Base-by-base conservation (phyloP, 306 rosid genomes). In the Medicago lupulina region DNA sequence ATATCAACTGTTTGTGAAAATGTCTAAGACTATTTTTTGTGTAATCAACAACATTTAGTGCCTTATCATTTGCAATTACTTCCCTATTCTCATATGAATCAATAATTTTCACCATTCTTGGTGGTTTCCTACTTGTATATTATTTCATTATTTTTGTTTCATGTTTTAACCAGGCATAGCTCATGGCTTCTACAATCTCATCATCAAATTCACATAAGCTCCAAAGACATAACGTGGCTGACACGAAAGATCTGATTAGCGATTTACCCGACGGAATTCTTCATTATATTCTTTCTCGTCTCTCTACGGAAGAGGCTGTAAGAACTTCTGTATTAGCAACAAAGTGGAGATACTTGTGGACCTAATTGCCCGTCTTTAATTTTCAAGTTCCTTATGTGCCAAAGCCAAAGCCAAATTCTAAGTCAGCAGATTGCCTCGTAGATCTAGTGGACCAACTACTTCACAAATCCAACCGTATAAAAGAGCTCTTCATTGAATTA, bases 331-430 rank as follows among this genome's bases (percentile, higher is more conserved):
- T 40, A 39, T 41, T 79, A 39, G 65, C 78, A 16, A 79, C 34
- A 64, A 63, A 47, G 25, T 72, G 83, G 78, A 63, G 21, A 61
- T 21, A 41, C 69, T 64, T 79, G 10, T 72, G 83, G 69, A 79
- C 78, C 0, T 6, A 71, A n/a, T 63, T 53, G 46, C 18, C 62
- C 9, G 16, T 17, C 69, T 72, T 41, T 31, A 18, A 64, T 79
- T 57, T 73, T 65, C 40, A 43, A 25, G 12, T 12, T 59, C 13
- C 4, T 25, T 9, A 9, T 14, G 11, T 4, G 53, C 41, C 60
- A 58, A 46, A 16, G 11, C 19, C 60, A 58, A 46, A 16, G 11
- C 19, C 9, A 44, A 50, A 15, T 15, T 44, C 38, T 8, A 62
- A 57, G 6, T 21, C 21, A 21, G 49, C 11, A 25, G 25, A 14